phyloP scores from a whole-genome alignment of 2,329 filamentous ascomycete species.

The Basipetospora chlamydospora region DNA sequence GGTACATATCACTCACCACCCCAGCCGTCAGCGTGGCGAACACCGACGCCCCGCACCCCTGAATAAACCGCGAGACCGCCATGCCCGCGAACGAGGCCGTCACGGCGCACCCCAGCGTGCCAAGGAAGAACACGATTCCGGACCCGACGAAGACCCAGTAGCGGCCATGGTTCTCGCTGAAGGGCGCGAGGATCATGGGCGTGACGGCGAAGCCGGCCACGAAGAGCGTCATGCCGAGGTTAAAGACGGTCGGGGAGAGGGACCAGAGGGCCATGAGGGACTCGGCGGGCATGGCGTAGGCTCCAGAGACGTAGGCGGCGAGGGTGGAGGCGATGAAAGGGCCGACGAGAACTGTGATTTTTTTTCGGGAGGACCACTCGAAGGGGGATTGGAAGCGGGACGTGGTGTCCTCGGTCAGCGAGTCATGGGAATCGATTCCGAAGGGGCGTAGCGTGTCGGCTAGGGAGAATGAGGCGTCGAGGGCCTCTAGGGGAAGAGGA shows the following conservation, averaged over 20 bases:
- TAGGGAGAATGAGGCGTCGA: slow-evolving; percentile 1
- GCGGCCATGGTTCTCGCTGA: slow-evolving; percentile 42
- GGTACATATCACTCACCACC: slow-evolving; percentile 53
- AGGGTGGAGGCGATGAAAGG: slow-evolving; percentile 33
- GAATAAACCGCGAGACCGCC: slow-evolving; percentile 46
- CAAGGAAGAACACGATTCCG: slow-evolving; percentile 19
- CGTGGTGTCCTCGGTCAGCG: neutral
- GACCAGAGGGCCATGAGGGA: slow-evolving; percentile 43
- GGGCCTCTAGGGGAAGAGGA: neutral
- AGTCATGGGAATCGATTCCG: neutral
- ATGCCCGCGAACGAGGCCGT: slow-evolving; percentile 46
- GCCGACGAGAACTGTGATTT: slow-evolving; percentile 9
- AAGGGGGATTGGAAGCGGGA: slow-evolving; percentile 4
- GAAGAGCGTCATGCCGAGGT: slow-evolving; percentile 48
- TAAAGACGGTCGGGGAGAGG: slow-evolving; percentile 38
- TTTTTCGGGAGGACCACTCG: slow-evolving; percentile 9
- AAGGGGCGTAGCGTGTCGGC: neutral
- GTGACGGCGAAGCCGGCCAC: slow-evolving; percentile 49
- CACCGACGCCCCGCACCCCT: slow-evolving; percentile 44
- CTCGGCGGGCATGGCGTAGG: slow-evolving; percentile 41
- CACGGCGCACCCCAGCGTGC: slow-evolving; percentile 40
- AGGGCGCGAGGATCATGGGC: slow-evolving; percentile 54
- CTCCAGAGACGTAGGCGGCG: slow-evolving; percentile 50
- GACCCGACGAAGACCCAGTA: slow-evolving; percentile 17
- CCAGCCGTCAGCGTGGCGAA: slow-evolving; percentile 38